Base-by-base conservation (phyloP, 352 stramenopile species). In the Pythium oligandrum region DNA sequence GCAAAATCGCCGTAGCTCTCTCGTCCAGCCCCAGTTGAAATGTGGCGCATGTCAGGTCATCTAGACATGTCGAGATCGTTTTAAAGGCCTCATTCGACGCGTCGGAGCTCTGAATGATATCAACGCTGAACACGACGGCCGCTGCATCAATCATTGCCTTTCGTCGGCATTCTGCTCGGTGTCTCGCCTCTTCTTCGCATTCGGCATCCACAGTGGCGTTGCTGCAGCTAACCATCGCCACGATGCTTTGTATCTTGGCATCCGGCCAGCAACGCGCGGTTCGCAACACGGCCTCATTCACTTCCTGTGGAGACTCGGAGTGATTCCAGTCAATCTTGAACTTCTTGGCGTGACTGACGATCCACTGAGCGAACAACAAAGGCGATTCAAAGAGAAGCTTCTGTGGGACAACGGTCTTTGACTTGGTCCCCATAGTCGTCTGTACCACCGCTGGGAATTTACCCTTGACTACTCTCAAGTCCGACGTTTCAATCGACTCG, bases 261-360 rank as follows among this genome's bases (percentile, higher is more conserved):
- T 26, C 17, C 17, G 17, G 75, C 66, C 64, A 63, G 32, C 30
- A 51, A 3, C 32, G 40, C 36, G 53, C 34, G 33, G 55, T 44
- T 26, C 64, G 48, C 7, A 83, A 30, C 9, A 79, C 45, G 3
- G 26, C 34, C 0, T 59, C 36, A 10, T 1, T 7, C 35, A 7
- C 8, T 53, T 7, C 6, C 39, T 37, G 6, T 4, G 2, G 30
- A 12, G 44, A 36, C 61, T 54, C 2, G 61, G 48, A 12, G 70
- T 53, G 12, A 12, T 42, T 42, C 7, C 7, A 42, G 10, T 58
- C 51, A 2, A 67, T 42, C 38, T 12, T 12, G 38, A 8, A 72
- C 77, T 11, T 73, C 70, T 3, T 52, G 35, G 1, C 73, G 44
- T n/a, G 59, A 40, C 48, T 59, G 44, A 0, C 71, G 52, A 2